Evolutionary conservation across 352 stramenopile genomes (phyloP), one percentile per base, ranked within the genome.

Genomic region (Phytophthora pluvialis): DNA sequence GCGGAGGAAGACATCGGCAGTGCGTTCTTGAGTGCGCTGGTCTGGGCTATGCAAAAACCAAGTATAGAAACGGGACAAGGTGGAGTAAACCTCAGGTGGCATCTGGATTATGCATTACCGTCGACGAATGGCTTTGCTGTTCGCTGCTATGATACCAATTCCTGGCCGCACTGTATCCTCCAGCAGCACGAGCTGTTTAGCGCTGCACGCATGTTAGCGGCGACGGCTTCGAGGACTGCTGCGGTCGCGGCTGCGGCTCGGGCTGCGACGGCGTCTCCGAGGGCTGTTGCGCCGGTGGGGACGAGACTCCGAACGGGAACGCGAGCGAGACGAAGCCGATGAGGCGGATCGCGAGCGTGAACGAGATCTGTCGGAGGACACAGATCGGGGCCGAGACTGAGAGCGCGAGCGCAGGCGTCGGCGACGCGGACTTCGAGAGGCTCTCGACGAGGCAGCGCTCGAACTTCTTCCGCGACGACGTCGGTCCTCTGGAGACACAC

Each of bases 371-470:
- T 49, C 25, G 2, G 55, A 60, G 10, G 60, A 74, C 32, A 60
- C 12, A 13, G 60, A 77, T 11, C 32, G 58, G 36, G 61, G 63
- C 7, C 63, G 55, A 18, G 73, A 77, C 11, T 40, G 54, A 1
- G 64, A 84, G 12, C 51, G 67, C 12, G 70, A 80, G 13, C 42
- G 64, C 15, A 61, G 32, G 28, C 67, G 70, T 7, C 70, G 62
- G 4, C 58, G 70, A 31, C 61, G 72, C 28, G 49, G 35, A 46
- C 49, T 72, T 36, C 56, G 70, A 21, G 56, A 62, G 25, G 28
- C 42, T 18, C 21, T 47, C 13, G 48, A 58, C 16, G 60, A 77
- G 8, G 50, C 42, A 13, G 15, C 28, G 13, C 73, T 77, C 21
- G 60, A 62, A 43, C 61, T 75, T 49, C 55, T 49, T 31, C 63